phyloP scores from a whole-genome alignment of 139 green algal genomes.

The Chlorella sp. region DNA sequence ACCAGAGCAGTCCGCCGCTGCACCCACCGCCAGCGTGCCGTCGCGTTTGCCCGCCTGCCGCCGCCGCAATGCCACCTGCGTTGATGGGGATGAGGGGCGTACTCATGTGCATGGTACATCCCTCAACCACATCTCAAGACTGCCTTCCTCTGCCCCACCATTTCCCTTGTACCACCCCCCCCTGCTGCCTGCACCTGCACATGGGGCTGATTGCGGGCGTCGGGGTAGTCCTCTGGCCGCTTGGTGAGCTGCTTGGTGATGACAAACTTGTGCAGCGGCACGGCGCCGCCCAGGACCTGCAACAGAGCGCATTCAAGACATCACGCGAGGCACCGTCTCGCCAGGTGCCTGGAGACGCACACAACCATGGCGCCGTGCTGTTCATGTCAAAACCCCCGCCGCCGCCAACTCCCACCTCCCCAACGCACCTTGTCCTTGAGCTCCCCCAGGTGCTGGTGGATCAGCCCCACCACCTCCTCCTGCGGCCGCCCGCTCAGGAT shows the following conservation, averaged over 20 bases:
- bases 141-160: no score
- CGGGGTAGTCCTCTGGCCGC: slow-evolving; percentile 92
- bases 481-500: slow-evolving; percentile 75
- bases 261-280: slow-evolving; percentile 88
- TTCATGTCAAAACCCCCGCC: neutral
- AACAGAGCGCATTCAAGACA: no score
- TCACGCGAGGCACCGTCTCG: no score
- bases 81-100: no score
- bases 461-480: slow-evolving; percentile 89
- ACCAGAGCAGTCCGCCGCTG: neutral
- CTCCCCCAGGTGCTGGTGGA: slow-evolving; percentile 80
- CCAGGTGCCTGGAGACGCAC: no score
- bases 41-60: slow-evolving; percentile 75
- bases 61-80: slow-evolving; percentile 82
- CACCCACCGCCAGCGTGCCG: slow-evolving; percentile 61
- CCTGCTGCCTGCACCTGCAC: slow-evolving; percentile 86
- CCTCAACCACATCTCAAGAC: no score
- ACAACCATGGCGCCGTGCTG: no score
- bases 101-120: no score
- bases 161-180: no score
- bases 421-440: slow-evolving; percentile 46
- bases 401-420: neutral
- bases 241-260: slow-evolving; percentile 99
- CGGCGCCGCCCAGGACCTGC: slow-evolving; percentile 54
- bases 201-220: slow-evolving; percentile 93